Evolutionary conservation across 441 rosid species (phyloP).

Genomic region (Erodium moschatum): DNA sequence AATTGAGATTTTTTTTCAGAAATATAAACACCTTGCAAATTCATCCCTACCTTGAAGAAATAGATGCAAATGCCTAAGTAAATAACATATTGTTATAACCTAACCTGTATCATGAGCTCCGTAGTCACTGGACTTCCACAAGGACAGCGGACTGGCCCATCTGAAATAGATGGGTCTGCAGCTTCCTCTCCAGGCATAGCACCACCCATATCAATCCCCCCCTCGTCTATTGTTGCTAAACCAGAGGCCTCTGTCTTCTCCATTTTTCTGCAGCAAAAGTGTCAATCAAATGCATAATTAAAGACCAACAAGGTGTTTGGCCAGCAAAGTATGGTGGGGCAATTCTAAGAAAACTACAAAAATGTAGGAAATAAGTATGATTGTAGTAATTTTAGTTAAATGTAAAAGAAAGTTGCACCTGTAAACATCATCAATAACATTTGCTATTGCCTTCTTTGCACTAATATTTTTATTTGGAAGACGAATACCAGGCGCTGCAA

Average conservation of each 20-base stretch:
- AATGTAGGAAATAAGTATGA: not conserved
- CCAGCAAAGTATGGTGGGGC: conserved; percentile 2
- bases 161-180: conserved; percentile 14
- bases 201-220: conserved; percentile 5
- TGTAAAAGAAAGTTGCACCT: conserved; percentile 18
- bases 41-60: not conserved
- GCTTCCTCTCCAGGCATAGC: conserved; percentile 14
- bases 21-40: not conserved
- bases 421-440: conserved; percentile 23
- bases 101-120: conserved; percentile 22
- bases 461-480: conserved; percentile 12
- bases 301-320: conserved; percentile 2
- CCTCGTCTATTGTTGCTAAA: conserved; percentile 15
- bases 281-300: conserved; percentile 14
- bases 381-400: not conserved
- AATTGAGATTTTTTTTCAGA: not conserved
- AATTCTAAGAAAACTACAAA: conserved; percentile 3
- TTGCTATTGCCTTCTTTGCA: conserved; percentile 21
- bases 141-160: conserved; percentile 20
- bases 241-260: conserved; percentile 20
- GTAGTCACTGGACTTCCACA: conserved; percentile 18
- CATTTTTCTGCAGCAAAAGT: conserved; percentile 22
- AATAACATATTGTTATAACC: conserved; percentile 12
- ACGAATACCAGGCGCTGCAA: conserved; percentile 8
- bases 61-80: conserved; percentile 7